Conservation (phyloP, 1,284 basidiomycete genomes). For the Naganishia liquefaciens region DNA sequence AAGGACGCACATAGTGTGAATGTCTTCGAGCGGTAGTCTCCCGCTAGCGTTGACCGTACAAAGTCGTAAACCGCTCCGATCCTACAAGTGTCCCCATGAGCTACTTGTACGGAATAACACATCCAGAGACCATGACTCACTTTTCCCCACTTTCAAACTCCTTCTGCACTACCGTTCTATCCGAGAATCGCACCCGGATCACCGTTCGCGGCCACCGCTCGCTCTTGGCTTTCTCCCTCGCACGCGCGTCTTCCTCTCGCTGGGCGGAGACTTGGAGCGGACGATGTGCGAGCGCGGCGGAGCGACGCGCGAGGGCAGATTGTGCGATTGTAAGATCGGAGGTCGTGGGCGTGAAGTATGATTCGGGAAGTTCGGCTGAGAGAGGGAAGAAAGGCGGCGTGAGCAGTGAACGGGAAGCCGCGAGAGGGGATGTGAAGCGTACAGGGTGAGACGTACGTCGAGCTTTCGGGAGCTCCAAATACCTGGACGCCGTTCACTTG, state of each 20-base stretch:
- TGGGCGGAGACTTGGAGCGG: constrained; percentile 17
- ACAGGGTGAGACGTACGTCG: constrained; percentile 18
- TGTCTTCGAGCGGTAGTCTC: constrained; percentile 37
- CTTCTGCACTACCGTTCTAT: constrained; percentile 17
- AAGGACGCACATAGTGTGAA: constrained; percentile 50
- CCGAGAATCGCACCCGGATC: constrained; percentile 14
- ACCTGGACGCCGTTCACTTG: constrained; percentile 4
- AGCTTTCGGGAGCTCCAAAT: constrained; percentile 8
- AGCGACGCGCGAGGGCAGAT: constrained; percentile 12
- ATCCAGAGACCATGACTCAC: neutral
- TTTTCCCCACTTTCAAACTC: constrained; percentile 24
- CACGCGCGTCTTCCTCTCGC: constrained; percentile 11
- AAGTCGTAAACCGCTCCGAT: constrained; percentile 54
- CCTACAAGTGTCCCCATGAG: constrained; percentile 34
- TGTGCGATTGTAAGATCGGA: constrained; percentile 14
- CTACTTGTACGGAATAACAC: neutral
- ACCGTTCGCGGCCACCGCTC: constrained; percentile 21
- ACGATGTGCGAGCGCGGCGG: constrained; percentile 14
- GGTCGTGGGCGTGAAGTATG: constrained; percentile 43
- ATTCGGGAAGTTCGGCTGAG: constrained; percentile 40
- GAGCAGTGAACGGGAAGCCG: neutral
- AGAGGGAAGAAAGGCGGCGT: neutral
- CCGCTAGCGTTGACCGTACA: constrained; percentile 44
- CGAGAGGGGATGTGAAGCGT: neutral
- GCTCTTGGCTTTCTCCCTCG: constrained; percentile 5